A percentile compares a stretch with the other conserved stretches of the same genome.
Evolutionary conservation across 2,329 filamentous ascomycete species (phyloP).

Genomic region (Trichophyton equinum): DNA sequence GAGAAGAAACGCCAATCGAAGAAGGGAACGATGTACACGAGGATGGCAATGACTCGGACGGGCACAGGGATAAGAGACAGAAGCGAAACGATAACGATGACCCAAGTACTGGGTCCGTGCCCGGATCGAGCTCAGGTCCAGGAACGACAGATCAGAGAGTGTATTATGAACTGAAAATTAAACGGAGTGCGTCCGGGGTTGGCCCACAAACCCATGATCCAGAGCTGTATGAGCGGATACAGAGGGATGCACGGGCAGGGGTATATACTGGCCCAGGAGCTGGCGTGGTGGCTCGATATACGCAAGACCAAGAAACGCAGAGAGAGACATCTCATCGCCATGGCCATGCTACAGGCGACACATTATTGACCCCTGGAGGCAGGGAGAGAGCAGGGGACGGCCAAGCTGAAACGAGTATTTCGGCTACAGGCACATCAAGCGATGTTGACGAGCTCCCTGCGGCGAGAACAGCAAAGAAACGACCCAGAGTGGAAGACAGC

Average conservation of each 20-base stretch:
- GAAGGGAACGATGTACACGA: neutral
- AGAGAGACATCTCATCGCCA: too few species aligned
- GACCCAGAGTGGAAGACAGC: neutral
- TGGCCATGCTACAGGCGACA: neutral
- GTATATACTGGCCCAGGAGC: slow-evolving; percentile 6
- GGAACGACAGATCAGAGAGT: neutral
- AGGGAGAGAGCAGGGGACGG: neutral
- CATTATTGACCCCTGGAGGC: neutral
- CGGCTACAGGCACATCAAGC: neutral
- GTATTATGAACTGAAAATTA: neutral
- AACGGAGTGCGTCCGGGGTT: neutral
- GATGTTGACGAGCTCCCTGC: neutral
- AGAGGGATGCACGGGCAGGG: slow-evolving; percentile 4
- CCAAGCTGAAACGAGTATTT: neutral
- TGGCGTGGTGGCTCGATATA: slow-evolving; percentile 5
- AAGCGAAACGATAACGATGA: neutral
- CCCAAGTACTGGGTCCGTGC: neutral
- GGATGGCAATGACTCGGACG: neutral
- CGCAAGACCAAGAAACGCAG: neutral
- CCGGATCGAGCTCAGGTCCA: neutral
- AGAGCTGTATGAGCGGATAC: slow-evolving; percentile 9
- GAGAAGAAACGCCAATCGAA: neutral
- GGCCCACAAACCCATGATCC: slow-evolving; percentile 9
- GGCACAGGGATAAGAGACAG: slow-evolving; percentile 1
- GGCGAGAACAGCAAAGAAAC: neutral